Evolutionary conservation across 495 filamentous ascomycete genomes (phyloP), one percentile per base, ranked within the genome.

Genomic region (Halenospora varia): DNA sequence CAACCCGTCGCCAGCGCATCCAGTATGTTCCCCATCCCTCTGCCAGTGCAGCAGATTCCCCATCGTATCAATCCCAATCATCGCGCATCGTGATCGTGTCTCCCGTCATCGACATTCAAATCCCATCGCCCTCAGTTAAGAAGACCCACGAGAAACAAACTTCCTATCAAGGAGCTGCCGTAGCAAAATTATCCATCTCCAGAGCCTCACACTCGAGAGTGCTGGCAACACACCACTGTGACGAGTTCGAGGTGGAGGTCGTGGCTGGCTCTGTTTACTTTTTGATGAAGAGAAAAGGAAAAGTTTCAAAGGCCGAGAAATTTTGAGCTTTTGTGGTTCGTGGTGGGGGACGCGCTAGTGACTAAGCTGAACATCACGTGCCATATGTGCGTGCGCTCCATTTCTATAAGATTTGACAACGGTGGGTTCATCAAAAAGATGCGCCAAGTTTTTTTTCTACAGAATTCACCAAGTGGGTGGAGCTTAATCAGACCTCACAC

Each of bases 191-290:
- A 54, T 66, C 48, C 53, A 66, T 66, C 60, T 66, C 53, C 80
- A 80, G 79, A 82, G 68, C 80, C 77, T 70, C 75, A 69, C 65
- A 67, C 72, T 68, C 68, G 42, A 6, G 42, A 68, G 62, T 73
- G 77, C 81, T 81, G 80, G 81, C 81, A 84, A 83, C 81, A 68
- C 81, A 78, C 77, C 78, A 79, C 73, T 78, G 80, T 83, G 70
- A 67, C 39, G 61, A 70, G 70, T 71, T 72, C 77, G 74, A 73
- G 71, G 76, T 80, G 77, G 79, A 70, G 81, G 81, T 84, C 81
- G 81, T 84, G 81, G 80, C 81, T 76, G 77, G 79, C 68, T 81
- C 80, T 73, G 80, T 81, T n/a, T 80, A 66, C 66, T 74, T 79
- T 83, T 84, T 77, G 71, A 73, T 69, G 66, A 75, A 71, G 69